Percentiles rank a stretch among this genome's conserved stretches.
phyloP scores from a whole-genome alignment of 2,329 filamentous ascomycete genomes.

The Microcyclospora tardicrescens region DNA sequence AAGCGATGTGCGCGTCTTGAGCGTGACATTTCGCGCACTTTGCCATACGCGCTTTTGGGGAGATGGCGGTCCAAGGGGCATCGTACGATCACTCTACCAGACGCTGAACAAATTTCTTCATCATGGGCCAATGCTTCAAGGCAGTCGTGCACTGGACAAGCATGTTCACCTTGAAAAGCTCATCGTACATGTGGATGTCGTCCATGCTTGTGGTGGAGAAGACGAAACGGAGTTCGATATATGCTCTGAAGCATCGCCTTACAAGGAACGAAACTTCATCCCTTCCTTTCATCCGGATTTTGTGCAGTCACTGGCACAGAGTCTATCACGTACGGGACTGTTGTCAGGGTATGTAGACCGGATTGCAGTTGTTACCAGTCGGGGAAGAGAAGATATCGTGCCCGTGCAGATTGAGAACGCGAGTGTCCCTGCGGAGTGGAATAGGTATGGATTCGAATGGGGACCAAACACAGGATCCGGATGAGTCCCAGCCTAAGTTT shows the following conservation, averaged over 20 bases:
- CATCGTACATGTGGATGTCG: slow-evolving; percentile 3
- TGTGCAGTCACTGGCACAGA: slow-evolving; percentile 8
- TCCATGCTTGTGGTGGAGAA: not conserved
- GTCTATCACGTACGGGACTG: slow-evolving; percentile 3
- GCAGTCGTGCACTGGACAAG: slow-evolving; percentile 1
- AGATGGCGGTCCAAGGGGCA: slow-evolving; percentile 7
- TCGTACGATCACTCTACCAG: slow-evolving; percentile 9
- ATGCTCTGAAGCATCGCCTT: not conserved
- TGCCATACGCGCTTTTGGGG: slow-evolving; percentile 7
- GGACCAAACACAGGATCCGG: slow-evolving; percentile 1
- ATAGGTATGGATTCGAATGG: slow-evolving; percentile 12
- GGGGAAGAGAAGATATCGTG: slow-evolving; percentile 5
- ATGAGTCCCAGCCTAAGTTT: not conserved
- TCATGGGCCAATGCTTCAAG: slow-evolving; percentile 9
- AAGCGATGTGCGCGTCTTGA: slow-evolving; percentile 2
- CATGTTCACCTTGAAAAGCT: slow-evolving; percentile 9
- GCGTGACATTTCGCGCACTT: slow-evolving; percentile 6
- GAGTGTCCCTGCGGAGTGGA: slow-evolving; percentile 9
- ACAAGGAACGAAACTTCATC: not conserved
- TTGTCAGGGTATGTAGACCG: slow-evolving; percentile 10
- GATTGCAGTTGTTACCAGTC: slow-evolving; percentile 2
- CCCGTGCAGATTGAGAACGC: slow-evolving; percentile 4
- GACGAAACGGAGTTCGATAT: no score
- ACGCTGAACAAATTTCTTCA: slow-evolving; percentile 12
- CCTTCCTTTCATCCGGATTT: slow-evolving; percentile 1